These are phyloP conservation scores for Bryoerythrophyllum caledonicum DNA, from an alignment of 225 moss, liverwort and hornwort genomes.

Conservation along the genomic window DNA sequence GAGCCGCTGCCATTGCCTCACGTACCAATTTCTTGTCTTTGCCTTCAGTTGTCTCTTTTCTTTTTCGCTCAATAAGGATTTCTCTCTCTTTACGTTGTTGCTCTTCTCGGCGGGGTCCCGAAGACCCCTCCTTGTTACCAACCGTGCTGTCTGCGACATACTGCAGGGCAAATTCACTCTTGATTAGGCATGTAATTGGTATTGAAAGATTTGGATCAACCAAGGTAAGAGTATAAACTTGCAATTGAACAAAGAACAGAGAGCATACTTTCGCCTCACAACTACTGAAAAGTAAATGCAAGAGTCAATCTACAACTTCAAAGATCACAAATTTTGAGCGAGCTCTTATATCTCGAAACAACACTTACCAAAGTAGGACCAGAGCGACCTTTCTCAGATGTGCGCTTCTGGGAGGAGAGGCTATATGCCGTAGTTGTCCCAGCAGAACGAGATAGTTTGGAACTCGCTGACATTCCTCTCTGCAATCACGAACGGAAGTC, in stretches of 20 bases:
- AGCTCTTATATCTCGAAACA: neutral
- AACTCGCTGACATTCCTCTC: conserved; percentile 24
- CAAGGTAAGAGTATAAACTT: neutral
- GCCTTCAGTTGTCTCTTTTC: conserved; percentile 17
- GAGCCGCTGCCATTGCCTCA: conserved; percentile 16
- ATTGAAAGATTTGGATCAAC: neutral
- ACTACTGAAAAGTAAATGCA: neutral
- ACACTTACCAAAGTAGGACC: conserved; percentile 21
- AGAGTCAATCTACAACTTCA: neutral
- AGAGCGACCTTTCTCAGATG: conserved; percentile 24
- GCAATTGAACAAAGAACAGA: neutral
- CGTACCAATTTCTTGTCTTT: conserved; percentile 24
- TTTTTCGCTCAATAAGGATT: conserved; percentile 22
- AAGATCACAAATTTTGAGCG: neutral
- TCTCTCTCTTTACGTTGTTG: conserved; percentile 22
- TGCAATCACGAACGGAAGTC: conserved; percentile 6
- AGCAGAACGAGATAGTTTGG: conserved; percentile 19
- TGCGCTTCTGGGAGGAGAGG: conserved; percentile 23
- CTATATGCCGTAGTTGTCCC: conserved; percentile 18
- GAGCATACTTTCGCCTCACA: neutral
- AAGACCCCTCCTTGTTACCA: conserved; percentile 15
- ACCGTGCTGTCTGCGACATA: conserved; percentile 6
- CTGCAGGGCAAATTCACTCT: conserved; percentile 2
- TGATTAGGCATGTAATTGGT: neutral
- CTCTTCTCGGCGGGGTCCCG: conserved; percentile 24